These are phyloP conservation scores for Triticum dicoccoides DNA, from an alignment of 176 grass and related monocot species.

Conservation along the genomic window DNA sequence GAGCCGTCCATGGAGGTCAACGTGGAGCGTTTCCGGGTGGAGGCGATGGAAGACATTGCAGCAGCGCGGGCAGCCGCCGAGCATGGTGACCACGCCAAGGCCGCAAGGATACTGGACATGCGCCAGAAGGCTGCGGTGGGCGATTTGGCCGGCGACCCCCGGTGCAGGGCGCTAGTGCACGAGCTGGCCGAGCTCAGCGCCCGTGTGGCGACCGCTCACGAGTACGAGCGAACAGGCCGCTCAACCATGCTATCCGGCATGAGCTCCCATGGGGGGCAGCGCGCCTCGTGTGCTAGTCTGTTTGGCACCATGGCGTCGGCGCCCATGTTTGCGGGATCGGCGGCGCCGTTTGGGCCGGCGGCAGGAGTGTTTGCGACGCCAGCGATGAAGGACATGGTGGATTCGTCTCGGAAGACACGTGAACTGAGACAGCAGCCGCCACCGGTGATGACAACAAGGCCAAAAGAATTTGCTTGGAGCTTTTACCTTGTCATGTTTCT, in stretches of 20 bases:
- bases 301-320: neutral
- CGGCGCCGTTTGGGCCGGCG: too few relatives aligned
- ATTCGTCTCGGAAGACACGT: conserved; percentile 19
- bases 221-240: conserved; percentile 41
- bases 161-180: conserved; percentile 16
- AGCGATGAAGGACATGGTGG: conserved; percentile 55
- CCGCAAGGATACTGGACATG: conserved; percentile 25
- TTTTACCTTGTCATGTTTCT: too few relatives aligned
- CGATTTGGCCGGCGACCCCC: conserved; percentile 14
- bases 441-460: too few relatives aligned
- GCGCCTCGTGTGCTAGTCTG: conserved; percentile 31
- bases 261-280: conserved; percentile 53
- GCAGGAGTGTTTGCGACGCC: conserved; percentile 34
- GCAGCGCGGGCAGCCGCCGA: conserved; percentile 35
- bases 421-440: neutral
- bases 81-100: conserved; percentile 20
- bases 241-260: conserved; percentile 48
- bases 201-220: conserved; percentile 29
- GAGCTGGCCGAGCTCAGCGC: conserved; percentile 47
- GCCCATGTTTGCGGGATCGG: neutral
- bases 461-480: too few relatives aligned
- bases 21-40: conserved; percentile 29
- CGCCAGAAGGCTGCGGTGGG: conserved; percentile 3
- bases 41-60: conserved; percentile 27
- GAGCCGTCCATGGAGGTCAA: conserved; percentile 51